phyloP scores from a whole-genome alignment of 805 yeast genomes.

The Wickerhamomyces tratensis region DNA sequence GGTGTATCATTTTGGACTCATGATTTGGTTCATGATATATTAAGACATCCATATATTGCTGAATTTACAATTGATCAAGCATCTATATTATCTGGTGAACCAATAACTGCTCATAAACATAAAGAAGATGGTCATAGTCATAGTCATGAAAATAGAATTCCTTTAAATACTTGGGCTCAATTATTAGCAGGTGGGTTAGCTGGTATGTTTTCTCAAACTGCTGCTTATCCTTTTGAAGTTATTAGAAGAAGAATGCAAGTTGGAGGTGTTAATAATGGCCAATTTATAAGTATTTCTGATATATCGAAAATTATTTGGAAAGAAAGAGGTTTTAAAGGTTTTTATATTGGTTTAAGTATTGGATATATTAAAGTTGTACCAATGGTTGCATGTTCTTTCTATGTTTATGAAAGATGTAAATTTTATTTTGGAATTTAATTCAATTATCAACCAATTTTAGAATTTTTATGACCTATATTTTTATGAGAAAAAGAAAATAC shows the following conservation, averaged over 20 bases:
- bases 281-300: constrained; percentile 39
- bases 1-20: constrained; percentile 96
- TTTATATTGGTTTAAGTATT: constrained; percentile 88
- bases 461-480: too few relatives aligned
- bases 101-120: background rate
- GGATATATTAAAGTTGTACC: constrained; percentile 95
- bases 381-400: constrained; percentile 95
- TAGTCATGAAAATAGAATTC: constrained; percentile 34
- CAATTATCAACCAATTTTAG: too few relatives aligned
- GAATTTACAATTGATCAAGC: constrained; percentile 34
- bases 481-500: too few relatives aligned
- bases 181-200: constrained; percentile 92
- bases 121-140: constrained; percentile 12
- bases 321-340: constrained; percentile 79
- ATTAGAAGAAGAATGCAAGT: constrained; percentile 94
- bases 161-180: constrained; percentile 87
- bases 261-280: constrained; percentile 63
- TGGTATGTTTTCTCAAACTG: constrained; percentile 91
- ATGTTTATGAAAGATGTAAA: constrained; percentile 86
- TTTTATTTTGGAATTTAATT: constrained; percentile 57
- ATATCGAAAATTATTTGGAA: constrained; percentile 53
- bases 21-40: constrained; percentile 80
- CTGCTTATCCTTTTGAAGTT: constrained; percentile 95
- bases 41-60: constrained; percentile 51
- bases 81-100: background rate